Conservation (phyloP, 805 yeast genomes). For the Candida michaelii region DNA sequence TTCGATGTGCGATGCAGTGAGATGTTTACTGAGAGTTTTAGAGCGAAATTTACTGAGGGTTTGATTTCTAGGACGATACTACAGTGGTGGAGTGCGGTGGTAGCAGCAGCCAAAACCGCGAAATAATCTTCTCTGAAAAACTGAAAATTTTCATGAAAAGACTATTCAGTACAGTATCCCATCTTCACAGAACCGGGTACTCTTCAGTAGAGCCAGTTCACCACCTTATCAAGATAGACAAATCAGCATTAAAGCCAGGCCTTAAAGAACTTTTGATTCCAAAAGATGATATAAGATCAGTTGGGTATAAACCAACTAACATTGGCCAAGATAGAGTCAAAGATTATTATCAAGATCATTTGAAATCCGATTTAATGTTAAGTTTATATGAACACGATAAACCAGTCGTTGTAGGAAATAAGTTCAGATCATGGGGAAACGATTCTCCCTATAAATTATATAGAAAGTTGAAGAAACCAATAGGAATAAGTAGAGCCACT, state of each 20-base stretch:
- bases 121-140: slow-evolving; percentile 5
- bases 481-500: slow-evolving; percentile 70
- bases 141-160: slow-evolving; percentile 3
- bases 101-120: too few relatives aligned
- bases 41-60: not conserved
- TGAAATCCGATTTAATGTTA: slow-evolving; percentile 75
- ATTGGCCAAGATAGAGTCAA: slow-evolving; percentile 78
- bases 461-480: slow-evolving; percentile 75
- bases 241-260: slow-evolving; percentile 70
- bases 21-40: too few relatives aligned
- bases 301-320: slow-evolving; percentile 70
- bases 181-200: slow-evolving; percentile 48
- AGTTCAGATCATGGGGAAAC: slow-evolving; percentile 82
- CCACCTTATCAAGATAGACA: slow-evolving; percentile 76
- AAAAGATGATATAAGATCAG: slow-evolving; percentile 75
- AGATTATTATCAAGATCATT: slow-evolving; percentile 72
- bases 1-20: too few relatives aligned
- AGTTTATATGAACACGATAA: slow-evolving; percentile 73
- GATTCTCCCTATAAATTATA: slow-evolving; percentile 85
- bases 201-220: slow-evolving; percentile 90
- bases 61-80: too few relatives aligned
- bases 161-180: slow-evolving; percentile 38
- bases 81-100: too few relatives aligned
- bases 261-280: slow-evolving; percentile 66
- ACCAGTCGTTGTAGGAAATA: slow-evolving; percentile 56